Evolutionary conservation across 345 rosid genomes (phyloP), one percentile per base, ranked within the genome.

Genomic region (Melaleuca alternifolia): DNA sequence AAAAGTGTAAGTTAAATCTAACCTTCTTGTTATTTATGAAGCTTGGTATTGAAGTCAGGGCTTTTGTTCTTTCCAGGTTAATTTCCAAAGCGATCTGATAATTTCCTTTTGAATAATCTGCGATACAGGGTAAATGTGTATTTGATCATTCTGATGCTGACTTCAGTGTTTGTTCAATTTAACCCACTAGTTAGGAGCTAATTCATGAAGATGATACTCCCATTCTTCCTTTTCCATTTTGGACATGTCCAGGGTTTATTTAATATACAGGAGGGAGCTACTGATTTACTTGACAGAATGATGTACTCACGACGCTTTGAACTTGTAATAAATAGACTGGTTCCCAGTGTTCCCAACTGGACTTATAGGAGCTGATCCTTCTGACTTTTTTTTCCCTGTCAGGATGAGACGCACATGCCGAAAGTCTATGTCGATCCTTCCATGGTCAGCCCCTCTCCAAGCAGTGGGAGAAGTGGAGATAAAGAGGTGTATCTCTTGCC

Each of bases 401-500:
- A 87, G 65, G 53, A 61, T 26, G 54, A 53, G 51, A 65, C 50
- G 30, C 18, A 76, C 23, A 44, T 50, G 9, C 62, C 24, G 50
- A 76, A 85, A 84, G 33, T 82, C 83, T 92, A 89, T 83, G 91
- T 50, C 28, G 94, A 92, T 85, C 88, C 87, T 83, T 77, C 90
- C 44, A 59, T 62, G 23, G 84, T 83, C 52, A 89, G 88, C 85
- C 87, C 75, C 30, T 91, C 94, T 44, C 92, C 96, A 3, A 88
- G 92, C 85, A 85, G 82, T 23, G 91, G 87, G 59, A 86, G 65
- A 21, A 85, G 87, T 77, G 79, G 83, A 15, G 93, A 90, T 79
- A 89, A 90, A 88, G 96, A 93, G 84, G 92, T 87, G 87, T 91
- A 88, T 84, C 93, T 94, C 86, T 91, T 91, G 89, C 93, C 95